These are phyloP conservation scores for Cymbopogon citratus DNA, from an alignment of 176 grass and related monocot species.

Conservation along the genomic window DNA sequence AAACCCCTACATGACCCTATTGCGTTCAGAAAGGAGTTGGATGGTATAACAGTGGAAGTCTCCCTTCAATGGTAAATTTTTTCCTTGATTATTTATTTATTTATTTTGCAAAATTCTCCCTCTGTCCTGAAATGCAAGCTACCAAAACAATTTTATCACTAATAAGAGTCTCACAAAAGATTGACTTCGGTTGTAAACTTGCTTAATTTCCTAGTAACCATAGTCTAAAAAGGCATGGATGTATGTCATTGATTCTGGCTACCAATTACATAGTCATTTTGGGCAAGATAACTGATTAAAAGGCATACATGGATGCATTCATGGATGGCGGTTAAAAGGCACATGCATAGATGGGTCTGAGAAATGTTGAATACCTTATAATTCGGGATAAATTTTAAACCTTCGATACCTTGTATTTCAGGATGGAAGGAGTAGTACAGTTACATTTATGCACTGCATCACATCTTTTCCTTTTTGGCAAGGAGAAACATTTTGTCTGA, in stretches of 20 bases:
- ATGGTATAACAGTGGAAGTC: constrained; percentile 78
- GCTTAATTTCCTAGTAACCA: neutral
- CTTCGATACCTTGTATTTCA: neutral
- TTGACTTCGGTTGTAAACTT: neutral
- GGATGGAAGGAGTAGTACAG: neutral
- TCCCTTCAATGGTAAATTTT: constrained; percentile 90
- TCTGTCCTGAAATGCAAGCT: neutral
- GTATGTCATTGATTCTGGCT: too few relatives aligned
- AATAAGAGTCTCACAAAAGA: neutral
- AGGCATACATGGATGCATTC: neutral
- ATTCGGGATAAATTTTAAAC: neutral
- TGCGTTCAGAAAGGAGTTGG: constrained; percentile 63
- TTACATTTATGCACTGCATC: neutral
- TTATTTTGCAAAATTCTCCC: neutral
- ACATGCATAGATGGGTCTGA: too few relatives aligned
- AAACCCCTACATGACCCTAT: constrained; percentile 80
- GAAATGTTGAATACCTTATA: neutral
- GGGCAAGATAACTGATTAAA: neutral
- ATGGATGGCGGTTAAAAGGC: too few relatives aligned
- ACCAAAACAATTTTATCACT: neutral
- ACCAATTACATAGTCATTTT: neutral
- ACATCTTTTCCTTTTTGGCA: neutral
- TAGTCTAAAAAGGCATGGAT: neutral
- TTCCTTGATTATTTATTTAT: neutral
- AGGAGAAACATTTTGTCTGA: neutral